These are phyloP conservation scores for Ascochyta clinopodiicola DNA, from an alignment of 2,329 filamentous ascomycete genomes.

Conservation along the genomic window DNA sequence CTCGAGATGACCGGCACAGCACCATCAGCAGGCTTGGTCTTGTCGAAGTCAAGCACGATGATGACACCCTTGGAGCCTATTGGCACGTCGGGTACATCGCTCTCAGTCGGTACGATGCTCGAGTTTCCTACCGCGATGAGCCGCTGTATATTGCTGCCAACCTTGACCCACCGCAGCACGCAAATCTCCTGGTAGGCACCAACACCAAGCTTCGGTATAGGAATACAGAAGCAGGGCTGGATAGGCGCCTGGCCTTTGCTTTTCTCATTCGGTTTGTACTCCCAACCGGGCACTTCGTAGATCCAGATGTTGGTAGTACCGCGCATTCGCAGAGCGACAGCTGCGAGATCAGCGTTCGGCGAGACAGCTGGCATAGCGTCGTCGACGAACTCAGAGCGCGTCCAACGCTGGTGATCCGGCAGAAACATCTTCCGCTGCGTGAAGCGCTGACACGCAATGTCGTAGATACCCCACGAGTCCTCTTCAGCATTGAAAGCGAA, in stretches of 20 bases:
- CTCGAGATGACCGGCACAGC: constrained; percentile 35
- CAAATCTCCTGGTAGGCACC: constrained; percentile 47
- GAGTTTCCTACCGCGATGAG: constrained; percentile 49
- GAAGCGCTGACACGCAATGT: constrained; percentile 48
- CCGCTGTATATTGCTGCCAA: constrained; percentile 39
- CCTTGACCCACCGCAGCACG: constrained; percentile 46
- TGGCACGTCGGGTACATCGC: constrained; percentile 34
- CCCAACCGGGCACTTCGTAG: constrained; percentile 48
- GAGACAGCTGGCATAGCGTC: constrained; percentile 51
- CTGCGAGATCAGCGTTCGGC: constrained; percentile 46
- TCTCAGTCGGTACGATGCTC: constrained; percentile 30
- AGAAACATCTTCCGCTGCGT: constrained; percentile 48
- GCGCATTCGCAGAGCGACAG: constrained; percentile 47
- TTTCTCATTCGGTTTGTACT: constrained; percentile 38
- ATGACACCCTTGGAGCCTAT: constrained; percentile 47
- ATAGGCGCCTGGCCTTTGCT: constrained; percentile 40
- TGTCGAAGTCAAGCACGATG: constrained; percentile 49
- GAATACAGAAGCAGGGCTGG: constrained; percentile 47
- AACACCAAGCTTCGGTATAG: constrained; percentile 40
- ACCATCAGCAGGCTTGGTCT: constrained; percentile 30
- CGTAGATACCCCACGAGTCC: constrained; percentile 51
- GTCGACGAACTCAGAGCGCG: constrained; percentile 48
- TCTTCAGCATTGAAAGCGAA: constrained; percentile 51
- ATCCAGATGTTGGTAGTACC: constrained; percentile 50
- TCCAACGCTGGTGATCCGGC: constrained; percentile 48